Evolutionary conservation across 2,329 filamentous ascomycete genomes (phyloP).

Genomic region (Pseudogymnoascus sp.): DNA sequence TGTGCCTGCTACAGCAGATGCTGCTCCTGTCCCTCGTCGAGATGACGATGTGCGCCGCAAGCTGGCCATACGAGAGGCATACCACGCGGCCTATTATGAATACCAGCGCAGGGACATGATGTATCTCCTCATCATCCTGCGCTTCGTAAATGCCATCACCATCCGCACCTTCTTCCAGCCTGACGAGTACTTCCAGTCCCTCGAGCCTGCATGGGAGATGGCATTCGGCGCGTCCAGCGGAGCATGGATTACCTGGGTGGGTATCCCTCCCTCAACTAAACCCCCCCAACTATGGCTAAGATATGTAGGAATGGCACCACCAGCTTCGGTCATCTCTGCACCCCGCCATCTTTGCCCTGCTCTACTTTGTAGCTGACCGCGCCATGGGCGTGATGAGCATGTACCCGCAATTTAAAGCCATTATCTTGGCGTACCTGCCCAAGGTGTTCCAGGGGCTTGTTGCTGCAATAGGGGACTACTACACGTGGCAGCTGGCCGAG

Average conservation of each 20-base stretch:
- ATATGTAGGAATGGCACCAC: slow-evolving; percentile 76
- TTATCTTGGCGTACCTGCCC: slow-evolving; percentile 64
- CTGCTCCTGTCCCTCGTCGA: not conserved
- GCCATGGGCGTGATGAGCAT: slow-evolving; percentile 49
- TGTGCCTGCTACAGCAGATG: not conserved
- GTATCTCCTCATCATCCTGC: slow-evolving; percentile 52
- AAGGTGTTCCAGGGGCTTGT: slow-evolving; percentile 69
- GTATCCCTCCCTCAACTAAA: slow-evolving; percentile 25
- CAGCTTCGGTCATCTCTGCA: slow-evolving; percentile 85
- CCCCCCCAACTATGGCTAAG: slow-evolving; percentile 4
- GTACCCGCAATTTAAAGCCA: slow-evolving; percentile 50
- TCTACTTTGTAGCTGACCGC: slow-evolving; percentile 58
- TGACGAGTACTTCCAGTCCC: slow-evolving; percentile 92
- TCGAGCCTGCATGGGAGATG: slow-evolving; percentile 88
- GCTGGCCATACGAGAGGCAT: not conserved
- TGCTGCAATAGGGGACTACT: slow-evolving; percentile 75
- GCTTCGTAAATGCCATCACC: slow-evolving; percentile 70
- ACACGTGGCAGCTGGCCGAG: slow-evolving; percentile 74
- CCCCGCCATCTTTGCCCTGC: slow-evolving; percentile 72
- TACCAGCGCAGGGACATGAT: slow-evolving; percentile 19
- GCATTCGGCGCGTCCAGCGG: slow-evolving; percentile 71
- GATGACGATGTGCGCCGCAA: not conserved
- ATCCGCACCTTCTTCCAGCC: slow-evolving; percentile 93
- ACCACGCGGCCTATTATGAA: not conserved
- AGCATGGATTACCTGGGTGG: slow-evolving; percentile 94